Base-by-base conservation (phyloP, 169 alveolate species). In the Cryptosporidium sp. region DNA sequence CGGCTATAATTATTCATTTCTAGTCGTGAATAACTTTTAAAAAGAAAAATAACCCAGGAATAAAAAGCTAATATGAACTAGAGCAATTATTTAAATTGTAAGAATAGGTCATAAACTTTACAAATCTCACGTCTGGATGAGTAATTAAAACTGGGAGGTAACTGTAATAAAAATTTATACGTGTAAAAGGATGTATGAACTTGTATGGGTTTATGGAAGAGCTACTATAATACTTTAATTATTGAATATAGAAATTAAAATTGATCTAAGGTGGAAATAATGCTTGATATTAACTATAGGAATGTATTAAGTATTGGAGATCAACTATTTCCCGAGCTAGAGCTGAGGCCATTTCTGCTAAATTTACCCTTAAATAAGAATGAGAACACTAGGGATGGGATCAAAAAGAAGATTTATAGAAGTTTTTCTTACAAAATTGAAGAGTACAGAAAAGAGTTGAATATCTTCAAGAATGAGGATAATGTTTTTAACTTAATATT, bases 351-450 rank as follows among this genome's bases (percentile, higher is more conserved):
- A 43, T 71, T 71, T 29, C n/a, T 71, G 29, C 14, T 71, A 10
- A 71, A 71, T 12, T 50, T 71, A n/a, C 85, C 85, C 23, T 51
- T 71, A 16, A 52, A 71, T 12, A 50, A 33, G 18, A 51, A 45
- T 23, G 50, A 71, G 3, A 23, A 33, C 35, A 26, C 67, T 10
- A 65, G 48, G 55, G 48, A 43, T 7, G 85, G 85, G 9, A 71
- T 71, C 21, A 71, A n/a, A 10, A 45, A 33, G 10, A 71, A 71
- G 26, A 48, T 71, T 18, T 26, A 23, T 23, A 71, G 45, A 26
- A 71, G 55, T 33, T 71, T 71, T 50, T 71, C 68, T 51, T 71
- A 50, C 45, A 69, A 41, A 41, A 69, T n/a, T 37, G 50, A 21
- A n/a, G 50, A 69, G 18, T 45, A 69, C 37, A 45, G 50, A 16